These are phyloP conservation scores for Cyclotella kingstonii DNA, from an alignment of 108 stramenopile genomes.

Conservation along the genomic window DNA sequence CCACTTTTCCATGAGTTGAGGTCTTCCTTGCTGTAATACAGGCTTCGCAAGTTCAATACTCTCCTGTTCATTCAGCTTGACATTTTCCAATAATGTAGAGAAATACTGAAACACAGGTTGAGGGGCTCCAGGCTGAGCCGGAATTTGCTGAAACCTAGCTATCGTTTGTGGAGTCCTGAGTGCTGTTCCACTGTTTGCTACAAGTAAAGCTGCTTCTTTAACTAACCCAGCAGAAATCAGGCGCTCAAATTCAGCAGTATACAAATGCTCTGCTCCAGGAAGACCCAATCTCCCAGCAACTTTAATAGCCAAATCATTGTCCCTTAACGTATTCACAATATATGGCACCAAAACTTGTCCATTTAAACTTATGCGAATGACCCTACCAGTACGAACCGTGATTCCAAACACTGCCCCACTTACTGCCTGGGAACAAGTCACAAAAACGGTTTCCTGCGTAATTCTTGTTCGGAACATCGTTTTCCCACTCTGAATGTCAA, in stretches of 20 bases:
- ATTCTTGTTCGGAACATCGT: constrained; percentile 94
- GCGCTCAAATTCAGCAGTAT: constrained; percentile 91
- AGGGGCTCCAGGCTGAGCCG: constrained; percentile 93
- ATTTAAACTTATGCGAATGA: constrained; percentile 92
- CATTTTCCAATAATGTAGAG: constrained; percentile 92
- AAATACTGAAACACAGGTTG: constrained; percentile 99
- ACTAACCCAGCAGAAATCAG: constrained; percentile 90
- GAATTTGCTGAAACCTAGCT: constrained; percentile 95
- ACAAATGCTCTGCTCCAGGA: constrained; percentile 97
- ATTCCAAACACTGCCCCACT: constrained; percentile 92
- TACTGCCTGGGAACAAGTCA: constrained; percentile 79
- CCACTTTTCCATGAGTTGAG: constrained; percentile 99
- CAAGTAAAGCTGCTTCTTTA: constrained; percentile 90
- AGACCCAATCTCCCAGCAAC: constrained; percentile 93
- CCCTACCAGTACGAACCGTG: constrained; percentile 92
- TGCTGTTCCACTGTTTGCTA: constrained; percentile 83
- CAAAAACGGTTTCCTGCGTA: constrained; percentile 96
- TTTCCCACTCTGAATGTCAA: constrained; percentile 96
- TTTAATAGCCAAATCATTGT: constrained; percentile 91
- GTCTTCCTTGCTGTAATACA: constrained; percentile 93
- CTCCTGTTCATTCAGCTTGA: constrained; percentile 95
- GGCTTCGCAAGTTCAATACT: constrained; percentile 97
- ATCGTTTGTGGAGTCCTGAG: constrained; percentile 98
- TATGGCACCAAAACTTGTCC: constrained; percentile 92
- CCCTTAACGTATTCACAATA: constrained; percentile 89